phyloP scores from a whole-genome alignment of 1,284 basidiomycete genomes.

The Xerocomus nothofagi region DNA sequence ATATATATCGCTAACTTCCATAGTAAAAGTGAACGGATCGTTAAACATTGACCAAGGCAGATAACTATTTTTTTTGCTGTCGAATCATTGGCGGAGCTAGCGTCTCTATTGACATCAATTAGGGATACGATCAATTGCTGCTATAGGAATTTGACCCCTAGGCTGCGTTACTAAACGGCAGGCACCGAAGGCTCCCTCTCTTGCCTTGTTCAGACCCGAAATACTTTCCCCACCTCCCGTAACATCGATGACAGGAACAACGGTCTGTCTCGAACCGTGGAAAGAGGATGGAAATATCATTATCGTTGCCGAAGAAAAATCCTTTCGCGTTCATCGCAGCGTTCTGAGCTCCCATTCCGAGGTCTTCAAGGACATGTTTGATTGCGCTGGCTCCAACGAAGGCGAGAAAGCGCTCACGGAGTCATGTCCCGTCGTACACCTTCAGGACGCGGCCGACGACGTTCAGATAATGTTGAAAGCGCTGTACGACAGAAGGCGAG shows the following conservation, averaged over 20 bases:
- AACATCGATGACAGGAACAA: not conserved
- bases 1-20: too few relatives aligned
- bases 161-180: too few relatives aligned
- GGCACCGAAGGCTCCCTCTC: too few relatives aligned
- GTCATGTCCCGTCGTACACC: conserved; percentile 8
- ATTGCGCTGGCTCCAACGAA: not conserved
- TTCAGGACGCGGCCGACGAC: conserved; percentile 8
- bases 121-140: too few relatives aligned
- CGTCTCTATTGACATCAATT: too few relatives aligned
- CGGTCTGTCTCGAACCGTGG: conserved; percentile 3
- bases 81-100: too few relatives aligned
- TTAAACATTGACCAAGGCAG: too few relatives aligned
- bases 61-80: too few relatives aligned
- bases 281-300: conserved; percentile 14
- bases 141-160: too few relatives aligned
- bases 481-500: conserved; percentile 18
- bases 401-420: conserved; percentile 7
- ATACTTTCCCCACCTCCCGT: not conserved
- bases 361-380: conserved; percentile 17
- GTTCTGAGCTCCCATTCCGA: conserved; percentile 8
- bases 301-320: conserved; percentile 11
- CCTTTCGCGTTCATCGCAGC: conserved; percentile 15
- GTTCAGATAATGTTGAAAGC: conserved; percentile 13
- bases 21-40: too few relatives aligned
- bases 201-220: too few relatives aligned